These are phyloP conservation scores for Dryas octopetala DNA, from an alignment of 306 rosid genomes.

Conservation along the genomic window DNA sequence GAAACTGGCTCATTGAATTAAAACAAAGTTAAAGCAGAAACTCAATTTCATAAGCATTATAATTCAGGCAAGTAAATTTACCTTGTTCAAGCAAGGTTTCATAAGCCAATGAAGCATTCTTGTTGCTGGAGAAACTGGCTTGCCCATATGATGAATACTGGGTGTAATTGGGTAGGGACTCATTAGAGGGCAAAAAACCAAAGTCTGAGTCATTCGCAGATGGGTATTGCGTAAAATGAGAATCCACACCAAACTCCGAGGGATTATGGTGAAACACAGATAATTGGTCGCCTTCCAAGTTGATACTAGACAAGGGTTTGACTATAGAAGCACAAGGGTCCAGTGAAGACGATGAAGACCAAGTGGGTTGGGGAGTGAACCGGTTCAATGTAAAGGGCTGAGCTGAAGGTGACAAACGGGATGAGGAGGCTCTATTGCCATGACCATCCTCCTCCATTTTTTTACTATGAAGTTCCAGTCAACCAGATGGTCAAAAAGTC, in stretches of 20 bases:
- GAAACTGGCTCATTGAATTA: not conserved
- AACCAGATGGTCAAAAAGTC: not conserved
- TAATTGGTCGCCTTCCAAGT: constrained; percentile 14
- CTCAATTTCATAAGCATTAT: constrained; percentile 6
- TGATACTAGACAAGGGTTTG: constrained; percentile 32
- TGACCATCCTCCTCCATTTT: constrained; percentile 24
- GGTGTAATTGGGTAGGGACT: constrained; percentile 18
- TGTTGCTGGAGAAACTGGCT: constrained; percentile 14
- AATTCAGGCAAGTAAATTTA: constrained; percentile 8
- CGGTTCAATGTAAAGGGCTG: constrained; percentile 55
- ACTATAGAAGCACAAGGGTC: constrained; percentile 42
- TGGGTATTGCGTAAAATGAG: constrained; percentile 19
- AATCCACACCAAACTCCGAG: constrained; percentile 12
- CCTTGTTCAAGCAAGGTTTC: constrained; percentile 39
- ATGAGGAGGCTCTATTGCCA: constrained; percentile 22
- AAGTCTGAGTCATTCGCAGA: constrained; percentile 25
- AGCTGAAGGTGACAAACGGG: constrained; percentile 64
- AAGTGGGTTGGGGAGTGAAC: constrained; percentile 23
- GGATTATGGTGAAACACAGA: constrained; percentile 13
- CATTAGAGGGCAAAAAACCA: constrained; percentile 2
- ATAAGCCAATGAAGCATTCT: constrained; percentile 28
- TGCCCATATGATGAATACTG: constrained; percentile 27
- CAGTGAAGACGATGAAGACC: constrained; percentile 14
- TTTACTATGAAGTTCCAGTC: not conserved
- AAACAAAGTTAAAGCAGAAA: not conserved